phyloP scores from a whole-genome alignment of 1,284 basidiomycete species.

The Microbotryum lychnidis-dioicae region DNA sequence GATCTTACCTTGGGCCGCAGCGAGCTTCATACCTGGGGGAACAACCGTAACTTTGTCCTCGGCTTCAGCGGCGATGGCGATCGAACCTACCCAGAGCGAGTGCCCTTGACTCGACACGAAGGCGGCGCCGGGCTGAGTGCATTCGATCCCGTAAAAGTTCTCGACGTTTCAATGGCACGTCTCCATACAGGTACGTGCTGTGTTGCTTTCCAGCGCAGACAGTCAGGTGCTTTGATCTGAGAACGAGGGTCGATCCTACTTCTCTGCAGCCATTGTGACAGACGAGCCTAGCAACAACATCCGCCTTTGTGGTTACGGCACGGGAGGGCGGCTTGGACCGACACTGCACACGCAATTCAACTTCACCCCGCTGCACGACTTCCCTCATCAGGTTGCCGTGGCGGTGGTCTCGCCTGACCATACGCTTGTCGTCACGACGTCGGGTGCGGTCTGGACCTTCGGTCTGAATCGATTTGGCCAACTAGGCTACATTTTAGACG shows the following conservation, averaged over 20 bases:
- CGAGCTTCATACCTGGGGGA: conserved; percentile 84
- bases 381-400: conserved; percentile 51
- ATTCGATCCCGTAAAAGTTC: conserved; percentile 56
- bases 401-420: conserved; percentile 91
- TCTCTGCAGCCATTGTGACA: conserved; percentile 55
- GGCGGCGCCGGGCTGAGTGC: conserved; percentile 39
- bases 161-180: conserved; percentile 67
- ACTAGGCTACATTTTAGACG: conserved; percentile 79
- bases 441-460: conserved; percentile 82
- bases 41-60: conserved; percentile 58
- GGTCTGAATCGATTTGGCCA: conserved; percentile 81
- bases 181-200: conserved; percentile 59
- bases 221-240: conserved; percentile 4
- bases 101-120: conserved; percentile 49
- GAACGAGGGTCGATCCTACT: background rate
- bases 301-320: conserved; percentile 73
- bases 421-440: conserved; percentile 70
- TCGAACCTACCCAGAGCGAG: conserved; percentile 68
- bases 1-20: conserved; percentile 19
- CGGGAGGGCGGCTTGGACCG: conserved; percentile 68
- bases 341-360: conserved; percentile 71
- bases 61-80: conserved; percentile 76
- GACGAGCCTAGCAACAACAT: conserved; percentile 65
- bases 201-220: background rate
- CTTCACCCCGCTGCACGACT: conserved; percentile 55